Conservation (phyloP, 306 rosid species). For the Malus sylvestris region DNA sequence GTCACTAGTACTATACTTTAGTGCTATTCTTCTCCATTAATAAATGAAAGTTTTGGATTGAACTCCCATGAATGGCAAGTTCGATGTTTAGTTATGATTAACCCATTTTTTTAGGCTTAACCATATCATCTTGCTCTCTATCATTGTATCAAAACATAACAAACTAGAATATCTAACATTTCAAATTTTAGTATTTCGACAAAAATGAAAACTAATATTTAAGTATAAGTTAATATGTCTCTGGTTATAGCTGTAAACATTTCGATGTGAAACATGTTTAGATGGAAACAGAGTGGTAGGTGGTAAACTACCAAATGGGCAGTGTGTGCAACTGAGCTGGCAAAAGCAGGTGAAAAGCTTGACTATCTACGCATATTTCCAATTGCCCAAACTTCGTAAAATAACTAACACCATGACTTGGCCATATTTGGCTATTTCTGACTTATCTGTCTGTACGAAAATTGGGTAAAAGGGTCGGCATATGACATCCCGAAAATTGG, state of each 20-base stretch:
- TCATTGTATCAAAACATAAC: too few species aligned
- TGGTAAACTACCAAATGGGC: neutral
- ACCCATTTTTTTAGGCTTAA: too few species aligned
- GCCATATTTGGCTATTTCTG: neutral
- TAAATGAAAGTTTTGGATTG: too few species aligned
- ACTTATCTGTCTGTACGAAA: neutral
- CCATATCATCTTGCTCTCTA: too few species aligned
- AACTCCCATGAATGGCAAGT: too few species aligned
- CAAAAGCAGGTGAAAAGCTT: slow-evolving; percentile 1
- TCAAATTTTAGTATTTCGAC: too few species aligned
- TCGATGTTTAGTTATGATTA: too few species aligned
- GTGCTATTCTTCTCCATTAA: too few species aligned
- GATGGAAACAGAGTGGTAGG: neutral
- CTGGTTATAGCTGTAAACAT: neutral
- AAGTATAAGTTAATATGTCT: too few species aligned
- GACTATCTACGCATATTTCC: neutral
- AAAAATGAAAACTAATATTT: too few species aligned
- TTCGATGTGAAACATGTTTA: neutral
- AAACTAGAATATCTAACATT: neutral
- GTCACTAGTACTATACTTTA: neutral
- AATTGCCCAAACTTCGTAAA: neutral
- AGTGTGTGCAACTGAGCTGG: neutral
- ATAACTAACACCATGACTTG: neutral
- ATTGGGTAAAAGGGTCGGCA: neutral
- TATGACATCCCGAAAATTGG: too few species aligned